A percentile compares a stretch with the other conserved stretches of the same genome.
These are phyloP conservation scores for Candida alai DNA, from an alignment of 805 yeast genomes.

Conservation along the genomic window DNA sequence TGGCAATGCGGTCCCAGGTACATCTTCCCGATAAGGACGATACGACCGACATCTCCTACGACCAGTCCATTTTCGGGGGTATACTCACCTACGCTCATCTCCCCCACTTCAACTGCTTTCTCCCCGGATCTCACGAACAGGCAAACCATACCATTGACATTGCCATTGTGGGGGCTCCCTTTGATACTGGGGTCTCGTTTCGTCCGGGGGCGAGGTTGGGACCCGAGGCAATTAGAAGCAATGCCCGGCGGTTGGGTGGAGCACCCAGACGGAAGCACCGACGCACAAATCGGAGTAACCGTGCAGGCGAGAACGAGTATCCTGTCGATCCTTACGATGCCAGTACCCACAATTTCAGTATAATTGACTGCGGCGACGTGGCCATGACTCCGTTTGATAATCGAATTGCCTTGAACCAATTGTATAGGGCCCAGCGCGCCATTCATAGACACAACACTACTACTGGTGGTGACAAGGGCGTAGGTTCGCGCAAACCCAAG, in stretches of 20 bases:
- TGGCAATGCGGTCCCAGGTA: conserved; percentile 14
- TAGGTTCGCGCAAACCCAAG: conserved; percentile 17
- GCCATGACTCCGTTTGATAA: conserved; percentile 69
- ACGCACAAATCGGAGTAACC: conserved; percentile 26
- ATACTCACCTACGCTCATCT: conserved; percentile 53
- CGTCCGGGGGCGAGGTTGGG: conserved; percentile 61
- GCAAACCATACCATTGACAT: conserved; percentile 32
- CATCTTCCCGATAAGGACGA: conserved; percentile 33
- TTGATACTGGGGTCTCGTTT: conserved; percentile 53
- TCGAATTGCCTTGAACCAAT: conserved; percentile 56
- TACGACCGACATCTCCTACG: conserved; percentile 23
- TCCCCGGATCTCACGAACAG: conserved; percentile 16
- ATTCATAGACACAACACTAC: conserved; percentile 22
- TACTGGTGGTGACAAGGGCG: conserved; percentile 9
- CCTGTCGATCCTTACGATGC: conserved; percentile 51
- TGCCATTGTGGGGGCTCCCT: conserved; percentile 58
- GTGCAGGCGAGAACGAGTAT: no score
- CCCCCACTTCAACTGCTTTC: conserved; percentile 45
- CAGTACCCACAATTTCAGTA: conserved; percentile 35
- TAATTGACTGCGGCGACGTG: conserved; percentile 67
- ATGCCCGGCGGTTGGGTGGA: conserved; percentile 41
- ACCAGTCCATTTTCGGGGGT: conserved; percentile 41
- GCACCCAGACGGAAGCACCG: conserved; percentile 26
- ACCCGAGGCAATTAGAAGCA: conserved; percentile 49
- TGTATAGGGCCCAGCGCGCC: conserved; percentile 53